Conservation (phyloP, 768 basidiomycete species). For the Glaciozyma antarctica region DNA sequence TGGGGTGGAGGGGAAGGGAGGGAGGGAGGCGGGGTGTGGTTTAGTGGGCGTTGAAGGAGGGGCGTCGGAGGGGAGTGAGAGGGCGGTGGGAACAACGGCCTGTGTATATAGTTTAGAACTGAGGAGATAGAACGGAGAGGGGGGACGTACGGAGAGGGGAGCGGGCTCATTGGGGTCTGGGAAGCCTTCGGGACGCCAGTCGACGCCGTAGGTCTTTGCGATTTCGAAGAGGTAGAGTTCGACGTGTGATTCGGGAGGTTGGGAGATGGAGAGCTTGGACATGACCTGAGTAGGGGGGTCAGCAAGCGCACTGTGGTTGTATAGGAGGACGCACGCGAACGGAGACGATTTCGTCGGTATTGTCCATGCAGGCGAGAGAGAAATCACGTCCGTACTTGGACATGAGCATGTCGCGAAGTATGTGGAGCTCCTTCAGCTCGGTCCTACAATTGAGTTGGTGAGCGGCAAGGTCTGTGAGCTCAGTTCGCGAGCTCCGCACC, state of each 20-base stretch:
- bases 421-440: constrained; percentile 49
- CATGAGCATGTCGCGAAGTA: constrained; percentile 86
- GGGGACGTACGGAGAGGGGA: neutral
- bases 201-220: constrained; percentile 51
- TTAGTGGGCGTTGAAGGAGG: constrained; percentile 2
- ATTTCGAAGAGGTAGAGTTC: constrained; percentile 84
- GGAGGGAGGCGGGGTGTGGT: constrained; percentile 4
- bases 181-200: constrained; percentile 22
- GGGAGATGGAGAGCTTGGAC: constrained; percentile 59
- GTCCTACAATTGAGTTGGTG: constrained; percentile 8
- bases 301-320: neutral
- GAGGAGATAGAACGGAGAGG: neutral
- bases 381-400: constrained; percentile 93
- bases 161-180: constrained; percentile 4
- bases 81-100: neutral
- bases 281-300: constrained; percentile 49
- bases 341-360: constrained; percentile 67
- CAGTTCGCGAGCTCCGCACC: constrained; percentile 51
- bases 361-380: constrained; percentile 74
- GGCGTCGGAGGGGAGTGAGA: neutral
- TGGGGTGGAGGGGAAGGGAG: constrained; percentile 23
- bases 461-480: neutral
- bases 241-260: constrained; percentile 65
- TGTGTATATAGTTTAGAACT: neutral
- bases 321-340: constrained; percentile 54